These are phyloP conservation scores for Aspergillus quadricinctus DNA, from an alignment of 2,329 filamentous ascomycete genomes.

Conservation along the genomic window DNA sequence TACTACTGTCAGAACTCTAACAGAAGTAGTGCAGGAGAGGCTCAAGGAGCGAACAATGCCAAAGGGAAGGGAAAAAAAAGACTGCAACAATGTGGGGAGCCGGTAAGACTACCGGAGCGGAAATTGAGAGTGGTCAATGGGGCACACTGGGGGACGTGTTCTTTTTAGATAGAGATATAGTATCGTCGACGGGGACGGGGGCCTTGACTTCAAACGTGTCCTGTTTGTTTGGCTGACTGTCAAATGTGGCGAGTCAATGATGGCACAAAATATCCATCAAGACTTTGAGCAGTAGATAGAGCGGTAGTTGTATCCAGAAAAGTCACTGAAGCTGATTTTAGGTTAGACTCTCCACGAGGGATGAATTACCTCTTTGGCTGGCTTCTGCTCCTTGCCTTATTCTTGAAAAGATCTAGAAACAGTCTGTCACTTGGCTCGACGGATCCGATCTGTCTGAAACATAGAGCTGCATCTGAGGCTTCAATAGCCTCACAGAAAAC, in stretches of 20 bases:
- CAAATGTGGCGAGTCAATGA: not conserved
- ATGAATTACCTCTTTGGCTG: not conserved
- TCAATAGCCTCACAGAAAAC: not conserved
- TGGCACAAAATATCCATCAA: not conserved
- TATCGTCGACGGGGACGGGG: not conserved
- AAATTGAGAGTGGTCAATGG: conserved; percentile 9
- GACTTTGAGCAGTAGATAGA: not conserved
- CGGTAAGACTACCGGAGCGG: conserved; percentile 11
- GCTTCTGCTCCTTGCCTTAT: not conserved
- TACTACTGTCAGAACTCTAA: not conserved
- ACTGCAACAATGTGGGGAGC: conserved; percentile 1
- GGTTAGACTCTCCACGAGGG: not conserved
- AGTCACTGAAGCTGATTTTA: not conserved
- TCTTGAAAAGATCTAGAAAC: not conserved
- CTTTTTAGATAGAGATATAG: conserved; percentile 5
- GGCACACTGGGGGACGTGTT: conserved; percentile 1
- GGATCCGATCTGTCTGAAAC: not conserved
- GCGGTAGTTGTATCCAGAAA: not conserved
- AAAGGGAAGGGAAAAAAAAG: not conserved
- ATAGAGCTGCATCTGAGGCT: not conserved
- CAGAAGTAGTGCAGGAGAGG: not conserved
- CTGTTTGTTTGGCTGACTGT: not conserved
- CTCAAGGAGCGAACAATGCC: not conserved
- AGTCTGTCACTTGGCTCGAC: not conserved
- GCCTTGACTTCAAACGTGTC: not conserved